These are phyloP conservation scores for Marchantia polymorpha DNA, from an alignment of 225 moss, liverwort and hornwort species.

Conservation along the genomic window DNA sequence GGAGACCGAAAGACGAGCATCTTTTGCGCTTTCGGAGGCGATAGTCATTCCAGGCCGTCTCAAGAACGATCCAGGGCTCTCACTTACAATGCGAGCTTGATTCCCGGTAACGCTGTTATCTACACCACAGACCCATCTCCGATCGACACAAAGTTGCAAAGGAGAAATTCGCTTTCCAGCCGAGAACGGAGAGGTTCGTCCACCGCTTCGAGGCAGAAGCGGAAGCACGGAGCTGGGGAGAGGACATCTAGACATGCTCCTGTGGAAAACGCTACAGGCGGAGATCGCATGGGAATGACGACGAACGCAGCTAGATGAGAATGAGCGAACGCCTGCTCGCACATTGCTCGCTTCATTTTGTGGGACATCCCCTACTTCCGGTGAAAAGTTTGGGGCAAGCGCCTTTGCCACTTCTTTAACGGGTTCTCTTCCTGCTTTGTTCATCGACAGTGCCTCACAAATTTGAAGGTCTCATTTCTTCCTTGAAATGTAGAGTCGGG, in stretches of 20 bases:
- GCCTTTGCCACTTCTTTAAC: not conserved
- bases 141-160: not conserved
- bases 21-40: not conserved
- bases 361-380: not conserved
- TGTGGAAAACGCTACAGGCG: not conserved
- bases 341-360: not conserved
- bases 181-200: not conserved
- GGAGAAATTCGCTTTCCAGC: constrained; percentile 5
- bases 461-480: not conserved
- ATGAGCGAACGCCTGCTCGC: not conserved
- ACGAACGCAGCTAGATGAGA: not conserved
- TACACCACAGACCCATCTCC: constrained; percentile 25
- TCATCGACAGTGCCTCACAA: not conserved
- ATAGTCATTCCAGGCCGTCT: constrained; percentile 1
- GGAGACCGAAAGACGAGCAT: not conserved
- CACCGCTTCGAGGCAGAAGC: not conserved
- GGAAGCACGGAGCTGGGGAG: constrained; percentile 15
- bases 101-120: constrained; percentile 29
- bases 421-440: not conserved
- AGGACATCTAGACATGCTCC: constrained; percentile 12
- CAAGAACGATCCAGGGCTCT: constrained; percentile 9
- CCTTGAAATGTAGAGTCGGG: not conserved
- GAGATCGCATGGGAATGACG: not conserved
- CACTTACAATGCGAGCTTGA: constrained; percentile 11
- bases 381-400: not conserved